Evolutionary conservation across 805 yeast genomes (phyloP), one percentile per base, ranked within the genome.

Genomic region (Jamesozyma gamospora): DNA sequence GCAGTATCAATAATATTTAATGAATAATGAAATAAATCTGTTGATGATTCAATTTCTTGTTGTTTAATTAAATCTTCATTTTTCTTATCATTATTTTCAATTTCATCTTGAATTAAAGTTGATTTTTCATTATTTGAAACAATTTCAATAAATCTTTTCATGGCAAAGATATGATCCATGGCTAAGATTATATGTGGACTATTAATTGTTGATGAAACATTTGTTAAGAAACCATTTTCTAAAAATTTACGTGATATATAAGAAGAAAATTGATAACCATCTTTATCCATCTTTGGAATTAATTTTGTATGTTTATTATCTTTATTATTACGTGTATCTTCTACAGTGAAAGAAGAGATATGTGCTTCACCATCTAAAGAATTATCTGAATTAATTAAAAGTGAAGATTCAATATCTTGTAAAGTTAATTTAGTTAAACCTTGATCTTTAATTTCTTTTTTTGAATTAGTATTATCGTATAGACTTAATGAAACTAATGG

Each of bases 111-210:
- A 6, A 21, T 21, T 21, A 21, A 21, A 8, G 5, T 21, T 2
- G 44, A 41, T 16, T 26, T 27, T 29, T 28, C 45, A 29, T 32
- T 58, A 11, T 29, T 25, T 9, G 42, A 29, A 13, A 41, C 32
- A 28, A 41, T 18, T 34, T 45, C 49, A 15, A 35, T 28, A n/a
- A 45, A 39, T 15, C 55, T 44, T 37, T 82, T 82, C 48, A 92
- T 52, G 2, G 92, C 84, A 58, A 88, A 74, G 28, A 90, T 53
- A 58, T 85, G 88, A 54, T 88, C 97, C 48, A 92, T 64, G 0
- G 96, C 96, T 24, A 92, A 57, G 36, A 92, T 77, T 10, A 82
- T 71, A 41, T 73, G 74, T 0, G 96, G 96, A 45, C 80, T 82
- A 43, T 85, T 94, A 10, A 90, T 71, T 0, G 86, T 75, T 4